Conservation (phyloP, 768 basidiomycete species). For the Leucocoprinus leucothites region DNA sequence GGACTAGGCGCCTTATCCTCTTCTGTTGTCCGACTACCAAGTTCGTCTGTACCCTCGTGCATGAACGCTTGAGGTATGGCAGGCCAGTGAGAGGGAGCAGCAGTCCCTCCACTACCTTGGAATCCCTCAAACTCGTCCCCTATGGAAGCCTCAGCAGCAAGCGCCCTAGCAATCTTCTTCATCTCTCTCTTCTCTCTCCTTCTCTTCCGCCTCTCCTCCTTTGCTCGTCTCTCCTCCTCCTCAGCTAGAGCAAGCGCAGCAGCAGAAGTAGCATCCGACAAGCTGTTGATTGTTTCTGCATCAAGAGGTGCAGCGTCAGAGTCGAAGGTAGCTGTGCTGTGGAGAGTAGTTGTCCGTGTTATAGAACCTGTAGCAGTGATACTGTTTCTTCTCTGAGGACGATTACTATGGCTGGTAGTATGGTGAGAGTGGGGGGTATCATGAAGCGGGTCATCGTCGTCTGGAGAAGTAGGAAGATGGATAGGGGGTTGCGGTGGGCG, state of each 20-base stretch:
- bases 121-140: slow-evolving; percentile 60
- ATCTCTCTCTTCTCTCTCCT: slow-evolving; percentile 36
- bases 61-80: slow-evolving; percentile 2
- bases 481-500: slow-evolving; percentile 40
- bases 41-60: neutral
- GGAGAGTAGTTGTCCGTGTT: neutral
- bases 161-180: slow-evolving; percentile 10
- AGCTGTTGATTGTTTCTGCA: slow-evolving; percentile 47
- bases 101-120: slow-evolving; percentile 45
- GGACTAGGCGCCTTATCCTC: slow-evolving; percentile 1
- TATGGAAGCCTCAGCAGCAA: slow-evolving; percentile 30
- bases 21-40: neutral
- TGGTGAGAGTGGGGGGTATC: neutral
- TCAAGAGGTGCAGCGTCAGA: slow-evolving; percentile 70
- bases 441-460: slow-evolving; percentile 37
- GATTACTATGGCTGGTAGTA: too few relatives aligned
- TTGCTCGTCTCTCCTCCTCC: slow-evolving; percentile 38
- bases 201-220: slow-evolving; percentile 44
- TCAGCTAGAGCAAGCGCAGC: slow-evolving; percentile 35
- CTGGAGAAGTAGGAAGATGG: slow-evolving; percentile 47
- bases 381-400: too few relatives aligned
- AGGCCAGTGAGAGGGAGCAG: neutral
- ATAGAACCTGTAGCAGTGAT: neutral
- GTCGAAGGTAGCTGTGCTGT: slow-evolving; percentile 48
- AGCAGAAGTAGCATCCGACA: slow-evolving; percentile 37